phyloP scores from a whole-genome alignment of 768 basidiomycete species.

The Termitomyces sp. region DNA sequence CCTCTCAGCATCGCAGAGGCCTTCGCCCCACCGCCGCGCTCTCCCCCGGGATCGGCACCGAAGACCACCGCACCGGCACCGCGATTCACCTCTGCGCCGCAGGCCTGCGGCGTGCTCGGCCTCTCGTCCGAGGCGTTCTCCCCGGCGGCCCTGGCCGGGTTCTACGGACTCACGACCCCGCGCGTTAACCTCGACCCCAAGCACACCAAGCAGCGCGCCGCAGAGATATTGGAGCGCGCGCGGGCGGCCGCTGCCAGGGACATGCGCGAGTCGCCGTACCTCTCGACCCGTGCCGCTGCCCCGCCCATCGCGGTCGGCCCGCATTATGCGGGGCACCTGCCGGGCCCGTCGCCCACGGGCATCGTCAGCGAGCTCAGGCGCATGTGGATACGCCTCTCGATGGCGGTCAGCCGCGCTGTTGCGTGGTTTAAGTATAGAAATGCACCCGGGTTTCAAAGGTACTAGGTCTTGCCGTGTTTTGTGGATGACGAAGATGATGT shows the following conservation, averaged over 20 bases:
- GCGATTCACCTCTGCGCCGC: not conserved
- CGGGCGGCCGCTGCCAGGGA: not conserved
- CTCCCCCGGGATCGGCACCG: not conserved
- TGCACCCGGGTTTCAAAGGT: not conserved
- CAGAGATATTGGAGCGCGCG: not conserved
- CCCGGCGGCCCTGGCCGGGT: not conserved
- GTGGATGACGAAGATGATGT: no score
- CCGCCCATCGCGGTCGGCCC: not conserved
- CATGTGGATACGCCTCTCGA: not conserved
- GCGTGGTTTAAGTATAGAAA: not conserved
- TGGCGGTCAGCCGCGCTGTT: not conserved
- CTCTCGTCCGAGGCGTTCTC: not conserved
- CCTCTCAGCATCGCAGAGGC: not conserved
- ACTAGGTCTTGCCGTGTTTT: not conserved
- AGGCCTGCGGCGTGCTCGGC: not conserved
- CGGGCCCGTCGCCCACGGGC: not conserved
- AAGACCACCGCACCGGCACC: not conserved
- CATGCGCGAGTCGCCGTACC: not conserved
- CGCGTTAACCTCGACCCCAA: not conserved
- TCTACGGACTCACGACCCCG: not conserved
- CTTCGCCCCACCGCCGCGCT: not conserved
- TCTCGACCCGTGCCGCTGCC: not conserved
- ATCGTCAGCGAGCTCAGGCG: not conserved
- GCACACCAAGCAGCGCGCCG: not conserved
- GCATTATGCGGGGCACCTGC: conserved; percentile 2